A percentile compares a stretch with the other conserved stretches of the same genome.
phyloP scores from a whole-genome alignment of 2,329 filamentous ascomycete genomes.

The Leptosphaerulina australis region DNA sequence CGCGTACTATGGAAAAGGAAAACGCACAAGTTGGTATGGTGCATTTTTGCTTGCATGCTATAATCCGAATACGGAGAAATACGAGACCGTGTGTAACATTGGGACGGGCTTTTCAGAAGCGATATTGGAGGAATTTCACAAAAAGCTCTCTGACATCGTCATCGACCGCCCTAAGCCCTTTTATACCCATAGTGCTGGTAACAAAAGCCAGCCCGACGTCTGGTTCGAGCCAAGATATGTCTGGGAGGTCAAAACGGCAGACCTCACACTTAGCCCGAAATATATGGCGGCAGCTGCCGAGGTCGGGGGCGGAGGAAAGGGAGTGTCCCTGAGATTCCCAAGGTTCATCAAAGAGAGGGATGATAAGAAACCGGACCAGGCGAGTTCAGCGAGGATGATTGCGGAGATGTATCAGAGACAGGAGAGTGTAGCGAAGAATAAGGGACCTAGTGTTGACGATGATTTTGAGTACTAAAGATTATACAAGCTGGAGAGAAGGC shows the following conservation, averaged over 20 bases:
- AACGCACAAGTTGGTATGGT: constrained; percentile 93
- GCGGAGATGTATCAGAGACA: constrained; percentile 98
- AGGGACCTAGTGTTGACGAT: constrained; percentile 87
- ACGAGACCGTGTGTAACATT: constrained; percentile 98
- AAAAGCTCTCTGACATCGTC: constrained; percentile 72
- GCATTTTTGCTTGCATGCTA: constrained; percentile 96
- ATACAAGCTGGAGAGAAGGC: too few species aligned
- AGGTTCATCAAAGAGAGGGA: constrained; percentile 90
- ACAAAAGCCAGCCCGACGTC: constrained; percentile 94
- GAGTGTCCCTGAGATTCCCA: constrained; percentile 89
- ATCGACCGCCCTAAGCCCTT: constrained; percentile 95
- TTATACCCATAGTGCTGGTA: constrained; percentile 81
- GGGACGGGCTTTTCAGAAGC: constrained; percentile 96
- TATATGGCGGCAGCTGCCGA: constrained; percentile 91
- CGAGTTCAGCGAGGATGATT: constrained; percentile 81
- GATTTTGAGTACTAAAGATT: constrained; percentile 93
- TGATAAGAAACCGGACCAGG: constrained; percentile 94
- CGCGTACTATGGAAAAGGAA: constrained; percentile 92
- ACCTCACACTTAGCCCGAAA: constrained; percentile 87
- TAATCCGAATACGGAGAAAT: constrained; percentile 77
- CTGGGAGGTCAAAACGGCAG: constrained; percentile 97
- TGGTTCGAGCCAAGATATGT: constrained; percentile 96
- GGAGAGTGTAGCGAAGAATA: constrained; percentile 85
- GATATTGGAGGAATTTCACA: constrained; percentile 86
- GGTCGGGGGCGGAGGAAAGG: constrained; percentile 72